Conservation (phyloP, 176 grass and related monocot species). For the Oryza brachyantha region DNA sequence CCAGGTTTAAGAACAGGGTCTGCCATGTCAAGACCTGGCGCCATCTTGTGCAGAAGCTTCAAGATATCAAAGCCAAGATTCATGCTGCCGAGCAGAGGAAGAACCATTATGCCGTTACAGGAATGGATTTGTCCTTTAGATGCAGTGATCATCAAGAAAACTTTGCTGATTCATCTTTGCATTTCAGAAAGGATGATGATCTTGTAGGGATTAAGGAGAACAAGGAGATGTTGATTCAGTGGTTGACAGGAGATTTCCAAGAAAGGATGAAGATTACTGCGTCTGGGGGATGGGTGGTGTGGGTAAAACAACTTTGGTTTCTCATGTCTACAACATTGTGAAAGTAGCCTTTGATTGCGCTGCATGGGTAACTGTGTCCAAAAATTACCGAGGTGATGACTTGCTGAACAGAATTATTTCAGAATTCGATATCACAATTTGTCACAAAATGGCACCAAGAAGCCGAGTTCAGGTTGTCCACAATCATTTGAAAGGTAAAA, state of each 20-base stretch:
- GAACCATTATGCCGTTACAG: too few relatives aligned
- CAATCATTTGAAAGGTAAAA: too few relatives aligned
- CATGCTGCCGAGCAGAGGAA: background rate
- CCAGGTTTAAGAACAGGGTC: background rate
- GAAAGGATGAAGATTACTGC: background rate
- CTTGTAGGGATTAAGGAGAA: slow-evolving; percentile 2
- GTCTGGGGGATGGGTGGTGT: slow-evolving; percentile 14
- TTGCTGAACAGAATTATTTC: too few relatives aligned
- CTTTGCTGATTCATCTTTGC: background rate
- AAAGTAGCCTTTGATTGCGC: background rate
- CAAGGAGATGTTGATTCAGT: background rate
- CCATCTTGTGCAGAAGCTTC: background rate
- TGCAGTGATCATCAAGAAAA: background rate
- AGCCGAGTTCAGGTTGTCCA: too few relatives aligned
- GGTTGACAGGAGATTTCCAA: background rate
- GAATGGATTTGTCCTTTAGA: too few relatives aligned
- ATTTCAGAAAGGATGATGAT: background rate
- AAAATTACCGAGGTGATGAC: background rate
- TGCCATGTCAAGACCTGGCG: background rate
- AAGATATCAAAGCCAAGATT: background rate
- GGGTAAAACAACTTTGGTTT: slow-evolving; percentile 6
- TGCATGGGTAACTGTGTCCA: background rate
- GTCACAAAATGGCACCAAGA: too few relatives aligned
- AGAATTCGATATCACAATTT: too few relatives aligned
- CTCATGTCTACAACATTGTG: slow-evolving; percentile 1